phyloP scores from a whole-genome alignment of 768 basidiomycete genomes.

The Bullera alba region DNA sequence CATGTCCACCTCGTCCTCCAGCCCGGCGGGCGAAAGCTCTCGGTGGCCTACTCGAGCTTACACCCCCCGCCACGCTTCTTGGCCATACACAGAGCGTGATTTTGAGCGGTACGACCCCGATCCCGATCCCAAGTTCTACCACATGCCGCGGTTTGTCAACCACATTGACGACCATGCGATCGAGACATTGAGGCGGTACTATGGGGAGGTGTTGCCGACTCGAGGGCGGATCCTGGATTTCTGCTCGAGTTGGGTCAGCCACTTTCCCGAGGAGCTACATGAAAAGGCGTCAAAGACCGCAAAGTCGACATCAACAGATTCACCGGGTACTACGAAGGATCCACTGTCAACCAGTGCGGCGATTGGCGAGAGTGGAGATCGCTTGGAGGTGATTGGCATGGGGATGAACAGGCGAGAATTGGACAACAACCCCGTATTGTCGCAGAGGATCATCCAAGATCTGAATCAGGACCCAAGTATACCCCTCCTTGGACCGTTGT shows the following conservation, averaged over 20 bases:
- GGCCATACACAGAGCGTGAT: slow-evolving; percentile 5
- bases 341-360: no score
- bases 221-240: slow-evolving; percentile 22
- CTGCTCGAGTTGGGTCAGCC: slow-evolving; percentile 30
- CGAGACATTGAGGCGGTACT: slow-evolving; percentile 11
- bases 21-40: no score
- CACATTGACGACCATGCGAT: slow-evolving; percentile 35
- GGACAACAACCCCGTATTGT: slow-evolving; percentile 16
- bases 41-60: background rate
- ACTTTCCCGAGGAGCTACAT: slow-evolving; percentile 17
- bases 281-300: background rate
- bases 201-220: slow-evolving; percentile 14
- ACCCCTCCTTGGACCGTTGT: background rate
- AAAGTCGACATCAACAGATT: no score
- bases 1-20: no score
- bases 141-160: slow-evolving; percentile 18
- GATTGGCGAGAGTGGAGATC: no score
- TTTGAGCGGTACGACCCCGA: slow-evolving; percentile 8
- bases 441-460: slow-evolving; percentile 16
- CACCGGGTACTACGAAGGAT: no score
- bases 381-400: slow-evolving; percentile 23
- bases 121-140: slow-evolving; percentile 23
- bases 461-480: slow-evolving; percentile 17
- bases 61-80: background rate
- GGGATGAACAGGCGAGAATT: slow-evolving; percentile 29